Evolutionary conservation across 2,329 filamentous ascomycete species (phyloP), one percentile per base, ranked within the genome.

Genomic region (Exophiala viscosa): DNA sequence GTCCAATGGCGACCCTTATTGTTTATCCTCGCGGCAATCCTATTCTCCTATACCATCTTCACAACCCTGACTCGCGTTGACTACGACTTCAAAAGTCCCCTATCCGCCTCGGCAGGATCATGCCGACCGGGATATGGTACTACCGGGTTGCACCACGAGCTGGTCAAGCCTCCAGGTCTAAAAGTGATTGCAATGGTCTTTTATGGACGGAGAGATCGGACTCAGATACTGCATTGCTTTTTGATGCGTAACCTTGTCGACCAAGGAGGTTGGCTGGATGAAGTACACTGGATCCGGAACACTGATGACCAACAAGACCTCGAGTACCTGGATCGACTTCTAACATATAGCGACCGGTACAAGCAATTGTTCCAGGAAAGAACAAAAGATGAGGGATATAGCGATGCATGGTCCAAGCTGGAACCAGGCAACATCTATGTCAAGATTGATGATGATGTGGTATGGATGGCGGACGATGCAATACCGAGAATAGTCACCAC

Each of bases 401-500:
- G 55, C 14, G 59, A 65, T 40, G 65, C 57, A 5, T 62, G 59
- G 51, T 53, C 50, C 5, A 57, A 59, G 28, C 38, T 62, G 71
- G 17, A 42, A 7, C 40, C 40, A 7, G 40, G 40, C 18, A 17
- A 31, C 10, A 42, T 74, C 3, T 76, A 76, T 45, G 67, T 76
- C 33, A 69, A 67, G 48, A 67, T 76, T 40, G 71, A 78, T 58
- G 73, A 77, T 52, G 73, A 78, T 50, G 64, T 72, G 4, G 55
- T 75, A 28, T 76, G 67, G 47, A 58, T 75, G n/a, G 70, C 72
- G 50, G 70, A 73, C 43, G 65, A 70, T 45, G 70, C 75, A 14
- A 79, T 83, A 40, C 72, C 78, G 2, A 74, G 77, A 2, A 70
- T 83, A 4, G 71, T 81, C 28, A 74, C 77, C 54, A 78, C 76